Evolutionary conservation across 805 yeast species (phyloP), one percentile per base, ranked within the genome.

Genomic region (Candida berthetii): DNA sequence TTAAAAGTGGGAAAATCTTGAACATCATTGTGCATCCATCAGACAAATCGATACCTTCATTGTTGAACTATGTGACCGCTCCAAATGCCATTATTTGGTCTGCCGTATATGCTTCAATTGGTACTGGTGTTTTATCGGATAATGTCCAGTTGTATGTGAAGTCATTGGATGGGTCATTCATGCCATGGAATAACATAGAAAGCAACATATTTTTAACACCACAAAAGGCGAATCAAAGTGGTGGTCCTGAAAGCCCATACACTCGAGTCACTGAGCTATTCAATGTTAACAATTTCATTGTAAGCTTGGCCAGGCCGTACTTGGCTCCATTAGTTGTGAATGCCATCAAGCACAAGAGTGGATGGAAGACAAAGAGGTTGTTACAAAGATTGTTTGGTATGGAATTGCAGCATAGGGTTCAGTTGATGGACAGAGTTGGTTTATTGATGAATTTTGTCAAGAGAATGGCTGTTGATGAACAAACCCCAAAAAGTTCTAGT

Each of bases 71-170:
- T 58, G 80, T 93, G 25, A 88, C 97, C 0, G 81, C 97, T 0
- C 99, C 99, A 1, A 90, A 91, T 60, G 90, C 89, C 10, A 74
- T 90, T 7, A 83, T 91, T 13, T 74, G 93, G 75, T 85, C 95
- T 11, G 99, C 98, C 0, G 84, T 91, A 10, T 76, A 80, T 50
- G 96, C 97, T 18, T 82, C 90, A 5, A 74, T 84, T 32, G 93
- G 93, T 0, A 76, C 83, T 0, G 88, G 85, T 1, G 85, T 79
- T 3, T 60, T 80, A 4, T 71, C 79, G 7, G 66, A 76, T 38
- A 71, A 75, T 40, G 78, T 80, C 13, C 71, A 68, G 54, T 68
- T 72, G 45, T 74, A 71, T 62, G 86, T 73, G 45, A 86, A 68
- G 62, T 82, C 70, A 45, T 65, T 86, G 44, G 76, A 78, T 40